phyloP scores from a whole-genome alignment of 1,139 yeast species.

The Candida gigantensis region DNA sequence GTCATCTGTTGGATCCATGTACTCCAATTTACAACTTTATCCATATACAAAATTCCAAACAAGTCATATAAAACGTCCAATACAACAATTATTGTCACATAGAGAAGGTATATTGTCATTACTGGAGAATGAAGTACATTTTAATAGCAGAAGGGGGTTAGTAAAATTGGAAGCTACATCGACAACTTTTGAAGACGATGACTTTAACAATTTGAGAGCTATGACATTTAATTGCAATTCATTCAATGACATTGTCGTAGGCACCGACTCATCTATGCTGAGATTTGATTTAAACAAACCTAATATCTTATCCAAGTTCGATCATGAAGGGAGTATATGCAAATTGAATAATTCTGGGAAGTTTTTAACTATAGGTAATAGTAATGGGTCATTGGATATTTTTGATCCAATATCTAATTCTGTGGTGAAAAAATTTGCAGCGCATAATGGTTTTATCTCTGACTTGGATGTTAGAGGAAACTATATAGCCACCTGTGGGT shows the following conservation, averaged over 20 bases:
- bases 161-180: constrained; percentile 39
- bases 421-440: constrained; percentile 60
- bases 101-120: constrained; percentile 61
- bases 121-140: constrained; percentile 51
- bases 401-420: constrained; percentile 64
- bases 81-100: constrained; percentile 53
- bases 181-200: constrained; percentile 27
- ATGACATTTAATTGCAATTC: constrained; percentile 40
- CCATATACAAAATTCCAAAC: constrained; percentile 57
- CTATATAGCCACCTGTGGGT: constrained; percentile 81
- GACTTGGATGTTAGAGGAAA: constrained; percentile 79
- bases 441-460: constrained; percentile 75
- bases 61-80: constrained; percentile 35
- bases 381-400: constrained; percentile 73
- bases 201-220: constrained; percentile 31
- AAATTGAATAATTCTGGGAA: constrained; percentile 37
- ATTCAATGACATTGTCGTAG: constrained; percentile 39
- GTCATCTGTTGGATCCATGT: constrained; percentile 16
- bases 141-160: constrained; percentile 61
- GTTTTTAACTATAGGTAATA: constrained; percentile 61
- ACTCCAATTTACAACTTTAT: constrained; percentile 28
- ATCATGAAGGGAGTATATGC: constrained; percentile 36
- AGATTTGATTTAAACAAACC: constrained; percentile 67
- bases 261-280: constrained; percentile 40
- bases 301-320: constrained; percentile 22